Base-by-base conservation (phyloP, 192 early-diverging fungal genomes). In the Gamsiella multidivaricata region DNA sequence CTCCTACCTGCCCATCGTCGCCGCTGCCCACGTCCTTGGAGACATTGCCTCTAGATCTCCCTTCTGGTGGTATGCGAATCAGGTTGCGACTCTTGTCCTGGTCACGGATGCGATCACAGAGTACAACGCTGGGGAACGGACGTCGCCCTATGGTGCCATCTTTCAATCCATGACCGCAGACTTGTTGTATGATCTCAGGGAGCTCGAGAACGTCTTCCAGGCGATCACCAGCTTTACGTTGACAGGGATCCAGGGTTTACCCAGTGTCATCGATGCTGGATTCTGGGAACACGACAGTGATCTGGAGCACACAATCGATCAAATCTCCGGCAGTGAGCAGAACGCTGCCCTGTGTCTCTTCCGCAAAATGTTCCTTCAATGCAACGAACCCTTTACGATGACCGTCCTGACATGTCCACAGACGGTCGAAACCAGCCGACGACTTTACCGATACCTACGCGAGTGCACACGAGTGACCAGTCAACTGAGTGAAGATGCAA, bases 31-130 rank as follows among this genome's bases (percentile, higher is more conserved):
- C 20, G 28, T 12, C 32, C 31, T 55, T 6, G 54, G 28, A 28
- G 54, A 55, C 33, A 55, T 31, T n/a, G 54, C 54, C 34, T n/a
- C 54, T 20, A 55, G 54, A 20, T 55, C 54, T 34, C 54, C 54
- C 28, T 55, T 55, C 54, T 55, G 54, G 54, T 55, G 54, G 54
- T 55, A 55, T 55, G 26, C 54, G 31, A 25, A 55, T 34, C 54
- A 55, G 20, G 6, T 55, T 32, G 54, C 54, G 28, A 55, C 28
- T n/a, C 34, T 55, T 17, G 32, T 55, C 54, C 28, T 55, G 31
- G 54, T 55, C 54, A 55, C 54, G 6, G 54, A 55, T 55, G 54
- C 54, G n/a, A 55, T 55, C 54, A 55, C 54, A 6, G 54, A 55
- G 54, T 55, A 55, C 33, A 55, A 55, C 18, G 34, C 31, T 32